Conservation (phyloP, 2,329 filamentous ascomycete genomes). For the Dactylellina leptospora region DNA sequence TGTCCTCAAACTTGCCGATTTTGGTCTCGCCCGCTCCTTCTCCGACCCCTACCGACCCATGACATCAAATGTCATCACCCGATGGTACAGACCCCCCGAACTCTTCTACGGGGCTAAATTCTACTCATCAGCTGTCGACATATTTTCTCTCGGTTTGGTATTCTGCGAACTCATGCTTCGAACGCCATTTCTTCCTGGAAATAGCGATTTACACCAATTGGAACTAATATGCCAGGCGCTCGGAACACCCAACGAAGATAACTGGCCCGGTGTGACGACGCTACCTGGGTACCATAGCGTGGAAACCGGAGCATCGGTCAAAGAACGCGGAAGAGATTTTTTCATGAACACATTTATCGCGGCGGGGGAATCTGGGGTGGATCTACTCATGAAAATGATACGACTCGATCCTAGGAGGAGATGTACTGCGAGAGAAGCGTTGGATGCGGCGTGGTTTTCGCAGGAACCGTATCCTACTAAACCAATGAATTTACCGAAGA, state of each 20-base stretch:
- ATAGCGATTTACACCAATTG: constrained; percentile 86
- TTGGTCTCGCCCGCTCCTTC: constrained; percentile 89
- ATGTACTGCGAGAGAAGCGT: constrained; percentile 77
- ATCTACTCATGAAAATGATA: constrained; percentile 85
- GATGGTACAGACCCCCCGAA: constrained; percentile 96
- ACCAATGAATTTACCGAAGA: constrained; percentile 81
- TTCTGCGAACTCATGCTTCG: constrained; percentile 90
- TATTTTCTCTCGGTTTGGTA: constrained; percentile 93
- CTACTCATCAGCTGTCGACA: constrained; percentile 88
- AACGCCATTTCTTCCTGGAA: constrained; percentile 81
- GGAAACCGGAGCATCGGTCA: constrained; percentile 65
- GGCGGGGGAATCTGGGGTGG: constrained; percentile 81
- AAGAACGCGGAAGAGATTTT: constrained; percentile 71
- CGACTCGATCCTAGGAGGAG: constrained; percentile 85
- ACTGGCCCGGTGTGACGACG: constrained; percentile 89
- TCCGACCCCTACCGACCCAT: constrained; percentile 87
- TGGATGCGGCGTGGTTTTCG: constrained; percentile 87
- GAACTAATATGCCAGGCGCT: constrained; percentile 82
- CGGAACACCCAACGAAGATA: constrained; percentile 90
- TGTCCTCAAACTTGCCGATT: constrained; percentile 95
- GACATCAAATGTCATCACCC: constrained; percentile 94
- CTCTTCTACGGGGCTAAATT: constrained; percentile 88
- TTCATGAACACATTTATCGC: constrained; percentile 81
- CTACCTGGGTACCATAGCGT: constrained; percentile 80
- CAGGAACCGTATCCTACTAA: constrained; percentile 82